phyloP scores from a whole-genome alignment of 129 eudicot species.

The Lactuca sativa region DNA sequence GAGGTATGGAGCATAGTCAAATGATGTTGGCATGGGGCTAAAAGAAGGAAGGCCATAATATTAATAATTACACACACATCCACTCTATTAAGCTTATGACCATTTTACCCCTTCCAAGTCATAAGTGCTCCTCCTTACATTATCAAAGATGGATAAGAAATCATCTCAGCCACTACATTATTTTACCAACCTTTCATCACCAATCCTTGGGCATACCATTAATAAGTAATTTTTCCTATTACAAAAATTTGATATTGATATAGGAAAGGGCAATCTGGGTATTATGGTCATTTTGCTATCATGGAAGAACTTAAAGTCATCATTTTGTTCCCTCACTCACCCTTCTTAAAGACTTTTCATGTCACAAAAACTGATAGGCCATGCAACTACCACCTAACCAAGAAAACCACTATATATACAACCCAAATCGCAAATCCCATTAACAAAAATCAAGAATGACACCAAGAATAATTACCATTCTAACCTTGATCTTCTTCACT shows the following conservation, averaged over 20 bases:
- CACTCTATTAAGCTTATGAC: constrained; percentile 24
- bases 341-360: constrained; percentile 32
- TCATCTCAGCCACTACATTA: no score
- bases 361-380: constrained; percentile 38
- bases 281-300: constrained; percentile 14
- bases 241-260: background rate
- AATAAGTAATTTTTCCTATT: background rate
- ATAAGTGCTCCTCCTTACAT: no score
- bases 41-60: constrained; percentile 20
- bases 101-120: constrained; percentile 21
- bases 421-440: constrained; percentile 10
- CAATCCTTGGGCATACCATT: no score
- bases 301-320: constrained; percentile 35
- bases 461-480: constrained; percentile 8
- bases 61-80: constrained; percentile 15
- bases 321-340: constrained; percentile 50
- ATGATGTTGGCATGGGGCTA: constrained; percentile 27
- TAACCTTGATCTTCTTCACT: constrained; percentile 31
- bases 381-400: constrained; percentile 42
- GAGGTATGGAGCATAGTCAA: background rate
- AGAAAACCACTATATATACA: constrained; percentile 36
- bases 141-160: no score
- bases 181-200: no score
- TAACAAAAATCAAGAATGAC: constrained; percentile 18
- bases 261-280: constrained; percentile 14